These are phyloP conservation scores for Tricholoma sp. DNA, from an alignment of 768 basidiomycete species.

Conservation along the genomic window DNA sequence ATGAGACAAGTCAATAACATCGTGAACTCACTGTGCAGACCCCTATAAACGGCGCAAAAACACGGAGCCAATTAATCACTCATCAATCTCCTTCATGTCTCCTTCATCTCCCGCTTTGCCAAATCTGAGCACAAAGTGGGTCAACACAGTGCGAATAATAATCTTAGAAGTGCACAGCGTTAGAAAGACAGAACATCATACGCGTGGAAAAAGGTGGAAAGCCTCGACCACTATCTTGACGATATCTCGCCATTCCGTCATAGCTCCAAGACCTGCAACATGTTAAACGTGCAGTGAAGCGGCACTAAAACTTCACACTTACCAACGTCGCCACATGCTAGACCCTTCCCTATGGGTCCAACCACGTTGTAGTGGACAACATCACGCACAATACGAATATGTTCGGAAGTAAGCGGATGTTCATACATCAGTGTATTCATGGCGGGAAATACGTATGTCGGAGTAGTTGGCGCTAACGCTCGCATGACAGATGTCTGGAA, in stretches of 20 bases:
- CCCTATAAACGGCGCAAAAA: too few species aligned
- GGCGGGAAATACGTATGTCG: slow-evolving; percentile 90
- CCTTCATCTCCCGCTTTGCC: too few species aligned
- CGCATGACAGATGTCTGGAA: slow-evolving; percentile 73
- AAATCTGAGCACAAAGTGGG: too few species aligned
- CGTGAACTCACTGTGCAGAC: too few species aligned
- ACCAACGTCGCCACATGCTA: slow-evolving; percentile 95
- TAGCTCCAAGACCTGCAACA: slow-evolving; percentile 76
- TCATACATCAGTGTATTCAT: slow-evolving; percentile 99
- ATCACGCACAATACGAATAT: slow-evolving; percentile 70
- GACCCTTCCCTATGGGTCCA: slow-evolving; percentile 81
- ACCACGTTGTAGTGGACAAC: slow-evolving; percentile 75
- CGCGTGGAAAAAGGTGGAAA: slow-evolving; percentile 29
- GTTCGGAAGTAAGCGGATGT: slow-evolving; percentile 85
- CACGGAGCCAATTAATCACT: too few species aligned
- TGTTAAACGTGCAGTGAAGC: background rate
- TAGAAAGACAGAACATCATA: too few species aligned
- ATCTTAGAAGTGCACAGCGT: too few species aligned
- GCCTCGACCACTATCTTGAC: slow-evolving; percentile 62
- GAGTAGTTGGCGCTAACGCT: slow-evolving; percentile 77
- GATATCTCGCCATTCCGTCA: slow-evolving; percentile 95
- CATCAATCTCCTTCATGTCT: too few species aligned
- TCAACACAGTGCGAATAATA: too few species aligned
- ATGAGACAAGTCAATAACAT: too few species aligned
- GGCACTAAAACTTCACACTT: slow-evolving; percentile 18